Evolutionary conservation across 495 filamentous ascomycete species (phyloP).

Genomic region (Penicillium odoratum): DNA sequence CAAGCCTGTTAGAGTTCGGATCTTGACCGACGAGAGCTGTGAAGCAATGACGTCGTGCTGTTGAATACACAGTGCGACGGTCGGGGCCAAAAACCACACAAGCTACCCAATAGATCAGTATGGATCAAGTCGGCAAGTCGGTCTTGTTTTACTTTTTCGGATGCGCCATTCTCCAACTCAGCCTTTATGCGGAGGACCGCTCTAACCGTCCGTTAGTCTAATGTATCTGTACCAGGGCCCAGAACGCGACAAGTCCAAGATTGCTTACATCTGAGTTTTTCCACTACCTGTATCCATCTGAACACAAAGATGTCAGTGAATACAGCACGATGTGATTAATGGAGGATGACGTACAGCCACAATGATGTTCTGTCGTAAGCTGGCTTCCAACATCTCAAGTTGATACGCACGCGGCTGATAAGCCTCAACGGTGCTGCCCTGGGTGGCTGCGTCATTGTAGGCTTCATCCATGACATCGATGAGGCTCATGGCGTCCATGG

Average conservation of each 20-base stretch:
- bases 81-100: conserved; percentile 85
- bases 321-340: neutral
- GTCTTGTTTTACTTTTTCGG: conserved; percentile 55
- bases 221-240: neutral
- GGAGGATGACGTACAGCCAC: conserved; percentile 61
- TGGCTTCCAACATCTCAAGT: conserved; percentile 85
- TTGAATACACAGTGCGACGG: conserved; percentile 70
- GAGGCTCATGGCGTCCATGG: conserved; percentile 8
- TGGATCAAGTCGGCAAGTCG: neutral
- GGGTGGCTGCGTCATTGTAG: neutral
- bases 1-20: conserved; percentile 63
- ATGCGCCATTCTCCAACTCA: conserved; percentile 64
- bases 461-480: conserved; percentile 14
- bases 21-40: conserved; percentile 63
- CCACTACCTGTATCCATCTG: conserved; percentile 94
- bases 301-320: neutral
- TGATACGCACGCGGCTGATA: conserved; percentile 72
- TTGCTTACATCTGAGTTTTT: conserved; percentile 85
- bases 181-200: conserved; percentile 74
- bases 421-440: conserved; percentile 12
- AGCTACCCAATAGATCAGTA: conserved; percentile 45
- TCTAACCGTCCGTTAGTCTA: conserved; percentile 39
- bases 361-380: conserved; percentile 77
- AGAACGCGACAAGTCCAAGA: neutral
- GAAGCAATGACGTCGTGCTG: conserved; percentile 63